Conservation (phyloP, 2,329 filamentous ascomycete genomes). For the Leptosphaerulina australis region DNA sequence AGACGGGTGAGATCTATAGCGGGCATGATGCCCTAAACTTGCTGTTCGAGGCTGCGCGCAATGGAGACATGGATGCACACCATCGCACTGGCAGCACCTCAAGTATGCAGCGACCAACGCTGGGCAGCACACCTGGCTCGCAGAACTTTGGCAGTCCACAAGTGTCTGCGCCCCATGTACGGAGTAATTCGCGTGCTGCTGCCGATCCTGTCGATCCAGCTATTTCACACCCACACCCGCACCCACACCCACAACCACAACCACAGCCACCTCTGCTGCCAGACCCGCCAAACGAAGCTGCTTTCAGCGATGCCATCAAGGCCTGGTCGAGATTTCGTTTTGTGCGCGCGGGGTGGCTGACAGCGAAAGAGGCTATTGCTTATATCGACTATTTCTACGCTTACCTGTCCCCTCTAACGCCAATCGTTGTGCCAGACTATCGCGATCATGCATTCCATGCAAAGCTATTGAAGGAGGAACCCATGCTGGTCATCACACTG, state of each 20-base stretch:
- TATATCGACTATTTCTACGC: slow-evolving; percentile 97
- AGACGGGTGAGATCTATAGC: slow-evolving; percentile 76
- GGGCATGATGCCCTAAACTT: slow-evolving; percentile 92
- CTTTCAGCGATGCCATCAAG: slow-evolving; percentile 69
- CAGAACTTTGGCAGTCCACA: slow-evolving; percentile 46
- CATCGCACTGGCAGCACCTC: slow-evolving; percentile 56
- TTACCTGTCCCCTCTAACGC: slow-evolving; percentile 87
- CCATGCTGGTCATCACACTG: slow-evolving; percentile 88
- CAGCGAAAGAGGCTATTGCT: slow-evolving; percentile 86
- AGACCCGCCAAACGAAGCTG: slow-evolving; percentile 43
- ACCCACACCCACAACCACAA: slow-evolving; percentile 1
- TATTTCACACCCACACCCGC: slow-evolving; percentile 29
- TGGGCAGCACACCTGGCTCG: slow-evolving; percentile 47
- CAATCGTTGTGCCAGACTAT: slow-evolving; percentile 91
- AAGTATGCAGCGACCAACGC: slow-evolving; percentile 44
- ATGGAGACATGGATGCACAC: slow-evolving; percentile 56
- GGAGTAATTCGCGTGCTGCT: slow-evolving; percentile 31
- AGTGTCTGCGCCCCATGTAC: slow-evolving; percentile 30
- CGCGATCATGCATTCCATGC: slow-evolving; percentile 79
- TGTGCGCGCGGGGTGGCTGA: slow-evolving; percentile 97
- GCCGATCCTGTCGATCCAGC: slow-evolving; percentile 41
- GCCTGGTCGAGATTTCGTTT: slow-evolving; percentile 94
- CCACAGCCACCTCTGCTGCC: slow-evolving; percentile 27
- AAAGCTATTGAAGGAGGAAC: slow-evolving; percentile 84
- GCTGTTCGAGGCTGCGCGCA: slow-evolving; percentile 79